Conservation (phyloP, 306 rosid species). For the Biancaea sappan region DNA sequence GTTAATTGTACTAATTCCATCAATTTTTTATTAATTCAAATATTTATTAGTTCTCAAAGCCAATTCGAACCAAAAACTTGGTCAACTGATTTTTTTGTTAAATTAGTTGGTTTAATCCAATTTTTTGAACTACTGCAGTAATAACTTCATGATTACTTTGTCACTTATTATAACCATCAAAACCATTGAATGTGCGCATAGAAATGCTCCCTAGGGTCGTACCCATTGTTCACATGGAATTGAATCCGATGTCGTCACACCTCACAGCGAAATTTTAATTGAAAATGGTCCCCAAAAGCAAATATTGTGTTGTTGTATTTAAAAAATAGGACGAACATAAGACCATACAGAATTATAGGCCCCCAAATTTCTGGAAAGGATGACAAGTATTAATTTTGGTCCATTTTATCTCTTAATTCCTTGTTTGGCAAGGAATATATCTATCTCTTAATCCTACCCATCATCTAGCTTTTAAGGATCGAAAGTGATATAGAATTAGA, state of each 20-base stretch:
- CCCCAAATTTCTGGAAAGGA: background rate
- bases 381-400: too few species aligned
- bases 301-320: constrained; percentile 28
- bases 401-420: background rate
- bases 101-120: background rate
- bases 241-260: constrained; percentile 31
- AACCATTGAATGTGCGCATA: background rate
- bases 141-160: constrained; percentile 6
- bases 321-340: constrained; percentile 29
- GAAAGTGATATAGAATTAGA: too few species aligned
- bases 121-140: too few species aligned
- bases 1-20: too few species aligned
- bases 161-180: constrained; percentile 7
- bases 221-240: constrained; percentile 32
- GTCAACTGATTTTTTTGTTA: too few species aligned
- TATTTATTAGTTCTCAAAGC: too few species aligned
- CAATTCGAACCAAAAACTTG: too few species aligned
- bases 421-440: too few species aligned
- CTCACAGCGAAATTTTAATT: too few species aligned
- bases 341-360: constrained; percentile 8
- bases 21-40: too few species aligned
- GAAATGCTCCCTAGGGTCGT: constrained; percentile 12
- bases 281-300: constrained; percentile 44
- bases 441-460: too few species aligned
- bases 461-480: too few species aligned